Conservation (phyloP, 768 basidiomycete genomes). For the Obba rivulosa region DNA sequence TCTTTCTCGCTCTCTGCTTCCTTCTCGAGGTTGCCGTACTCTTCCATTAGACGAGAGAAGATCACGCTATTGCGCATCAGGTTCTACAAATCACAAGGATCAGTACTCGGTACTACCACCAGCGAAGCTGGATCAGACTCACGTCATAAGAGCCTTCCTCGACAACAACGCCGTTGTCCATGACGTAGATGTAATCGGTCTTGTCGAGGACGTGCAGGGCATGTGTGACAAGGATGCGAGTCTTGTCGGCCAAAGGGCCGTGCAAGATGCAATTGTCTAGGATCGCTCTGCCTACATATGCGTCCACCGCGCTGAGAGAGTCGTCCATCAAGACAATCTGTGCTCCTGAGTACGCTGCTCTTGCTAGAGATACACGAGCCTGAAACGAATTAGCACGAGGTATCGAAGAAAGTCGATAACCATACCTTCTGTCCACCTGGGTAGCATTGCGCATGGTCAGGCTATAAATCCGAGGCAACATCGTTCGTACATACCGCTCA, state of each 20-base stretch:
- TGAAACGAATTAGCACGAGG: slow-evolving; percentile 21
- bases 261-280: slow-evolving; percentile 30
- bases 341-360: slow-evolving; percentile 69
- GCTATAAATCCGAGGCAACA: not conserved
- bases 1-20: slow-evolving; percentile 36
- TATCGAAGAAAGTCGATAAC: not conserved
- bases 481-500: slow-evolving; percentile 40
- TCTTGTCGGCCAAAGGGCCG: slow-evolving; percentile 42
- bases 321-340: slow-evolving; percentile 80
- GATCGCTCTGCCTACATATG: slow-evolving; percentile 63
- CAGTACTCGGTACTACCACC: not conserved
- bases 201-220: slow-evolving; percentile 84
- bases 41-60: slow-evolving; percentile 32
- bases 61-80: slow-evolving; percentile 25
- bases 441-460: not conserved
- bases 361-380: slow-evolving; percentile 71
- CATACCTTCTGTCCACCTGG: slow-evolving; percentile 32
- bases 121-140: slow-evolving; percentile 4
- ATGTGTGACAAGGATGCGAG: slow-evolving; percentile 85
- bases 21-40: slow-evolving; percentile 35
- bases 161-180: slow-evolving; percentile 52
- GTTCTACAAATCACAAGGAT: slow-evolving; percentile 18
- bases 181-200: slow-evolving; percentile 72
- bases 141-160: slow-evolving; percentile 38
- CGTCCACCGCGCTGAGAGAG: slow-evolving; percentile 74